Base-by-base conservation (phyloP, 371 early-diverging fungal species). In the Haplosporangium sp. region DNA sequence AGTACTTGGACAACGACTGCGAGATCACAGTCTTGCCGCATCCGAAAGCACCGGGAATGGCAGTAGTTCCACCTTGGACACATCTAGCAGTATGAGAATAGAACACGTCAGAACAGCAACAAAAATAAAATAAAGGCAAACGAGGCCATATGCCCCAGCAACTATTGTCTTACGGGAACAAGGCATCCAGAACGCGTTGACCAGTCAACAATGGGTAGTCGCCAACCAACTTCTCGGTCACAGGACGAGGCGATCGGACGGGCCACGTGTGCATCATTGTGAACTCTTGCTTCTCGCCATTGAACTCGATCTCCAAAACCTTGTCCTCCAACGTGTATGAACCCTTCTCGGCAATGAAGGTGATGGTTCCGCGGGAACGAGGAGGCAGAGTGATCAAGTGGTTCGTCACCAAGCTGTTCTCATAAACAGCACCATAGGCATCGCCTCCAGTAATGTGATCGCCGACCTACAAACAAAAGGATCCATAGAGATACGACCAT, bases 1-100 rank as follows among this genome's bases (percentile, higher is more conserved):
- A 99, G 87, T 99, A 99, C 85, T 99, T 99, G 63, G 99, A 99
- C 66, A 99, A 87, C 5, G 99, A 95, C 85, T 99, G 99, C 6
- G 99, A 99, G 85, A 99, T 99, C 66, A 99, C 99, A 58, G 99
- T 99, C 89, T 99, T 99, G 59, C 99, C 99, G 86, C 99, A 99
- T 46, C 99, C 99, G 85, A 99, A 99, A 59, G 99, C 99, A 64
- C 99, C 99, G 14, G 99, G 99, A 87, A 99, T 99, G 45, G 99
- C 99, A 7, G 99, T 99, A 14, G 99, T 99, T 65, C 99, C 99
- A 70, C 99, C 99, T 86, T 99, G 99, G 8, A 99, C 99, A 88
- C 99, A 99, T 1, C 83, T 83, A 56, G 11, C 16, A 52, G 13
- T 1, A 18, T 12, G 37, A 56, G 36, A 20, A 38, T 55, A n/a